phyloP scores from a whole-genome alignment of 305 asterid genomes.

The Solanum aculeatissimum region DNA sequence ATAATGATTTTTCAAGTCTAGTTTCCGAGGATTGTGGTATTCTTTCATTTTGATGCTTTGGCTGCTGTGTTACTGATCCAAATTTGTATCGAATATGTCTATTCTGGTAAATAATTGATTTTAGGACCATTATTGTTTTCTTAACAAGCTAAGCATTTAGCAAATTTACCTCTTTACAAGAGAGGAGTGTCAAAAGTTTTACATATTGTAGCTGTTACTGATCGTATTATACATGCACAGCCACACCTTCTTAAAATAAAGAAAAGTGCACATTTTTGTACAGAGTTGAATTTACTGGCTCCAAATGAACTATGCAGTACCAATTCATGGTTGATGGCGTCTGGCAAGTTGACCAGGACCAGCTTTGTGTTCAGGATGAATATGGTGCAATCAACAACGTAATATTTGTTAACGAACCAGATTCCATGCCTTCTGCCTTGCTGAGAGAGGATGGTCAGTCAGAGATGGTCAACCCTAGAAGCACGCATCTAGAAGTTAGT shows the following conservation, averaged over 20 bases:
- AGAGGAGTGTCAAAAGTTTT: neutral
- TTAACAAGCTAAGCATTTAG: neutral
- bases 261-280: neutral
- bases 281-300: neutral
- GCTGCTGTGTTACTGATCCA: neutral
- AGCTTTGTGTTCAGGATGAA: conserved; percentile 36
- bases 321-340: conserved; percentile 56
- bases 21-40: neutral
- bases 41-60: neutral
- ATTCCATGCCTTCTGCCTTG: conserved; percentile 8
- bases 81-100: neutral
- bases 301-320: conserved; percentile 31
- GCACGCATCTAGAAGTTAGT: conserved; percentile 21
- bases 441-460: conserved; percentile 14
- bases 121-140: neutral
- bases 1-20: neutral
- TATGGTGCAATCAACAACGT: conserved; percentile 40
- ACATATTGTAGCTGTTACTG: neutral
- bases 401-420: conserved; percentile 23
- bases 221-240: neutral
- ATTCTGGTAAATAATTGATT: neutral
- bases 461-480: neutral
- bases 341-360: conserved; percentile 55
- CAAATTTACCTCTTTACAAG: neutral
- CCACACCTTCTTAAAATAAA: neutral